phyloP scores from a whole-genome alignment of 2,329 filamentous ascomycete species.

The Madurella mycetomatis region DNA sequence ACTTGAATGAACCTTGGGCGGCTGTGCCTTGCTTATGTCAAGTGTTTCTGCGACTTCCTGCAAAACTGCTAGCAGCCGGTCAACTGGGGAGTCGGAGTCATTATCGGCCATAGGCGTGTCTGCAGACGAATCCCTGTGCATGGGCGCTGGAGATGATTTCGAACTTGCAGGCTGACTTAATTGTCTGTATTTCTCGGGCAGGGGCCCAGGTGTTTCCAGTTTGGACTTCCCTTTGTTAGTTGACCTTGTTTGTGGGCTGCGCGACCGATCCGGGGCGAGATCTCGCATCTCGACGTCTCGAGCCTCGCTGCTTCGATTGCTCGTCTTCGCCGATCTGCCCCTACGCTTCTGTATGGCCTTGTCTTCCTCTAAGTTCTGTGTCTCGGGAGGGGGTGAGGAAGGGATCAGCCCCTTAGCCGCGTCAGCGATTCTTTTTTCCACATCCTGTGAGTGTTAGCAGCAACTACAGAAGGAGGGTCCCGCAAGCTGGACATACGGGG shows the following conservation, averaged over 20 bases:
- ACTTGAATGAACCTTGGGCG: constrained; percentile 30
- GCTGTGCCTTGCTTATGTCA: constrained; percentile 28
- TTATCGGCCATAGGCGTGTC: neutral
- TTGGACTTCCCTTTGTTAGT: constrained; percentile 10
- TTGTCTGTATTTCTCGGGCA: constrained; percentile 18
- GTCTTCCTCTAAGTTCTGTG: constrained; percentile 1
- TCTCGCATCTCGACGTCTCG: constrained; percentile 29
- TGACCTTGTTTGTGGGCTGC: constrained; percentile 10
- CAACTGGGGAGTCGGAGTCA: constrained; percentile 13
- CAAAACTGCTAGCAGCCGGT: constrained; percentile 26
- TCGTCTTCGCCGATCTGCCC: constrained; percentile 23
- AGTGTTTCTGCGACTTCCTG: constrained; percentile 27
- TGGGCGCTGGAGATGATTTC: neutral
- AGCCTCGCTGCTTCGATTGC: constrained; percentile 22
- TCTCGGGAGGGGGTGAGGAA: neutral
- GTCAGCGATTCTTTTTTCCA: constrained; percentile 15
- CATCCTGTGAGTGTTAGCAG: constrained; percentile 10
- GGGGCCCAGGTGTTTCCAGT: constrained; percentile 17
- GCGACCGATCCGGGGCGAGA: constrained; percentile 2
- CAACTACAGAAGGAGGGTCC: neutral
- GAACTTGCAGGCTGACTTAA: neutral
- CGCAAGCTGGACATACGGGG: constrained; percentile 33
- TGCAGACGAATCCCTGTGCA: neutral
- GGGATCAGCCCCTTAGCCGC: constrained; percentile 8
- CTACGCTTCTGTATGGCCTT: constrained; percentile 16